Base-by-base conservation (phyloP, 2,329 filamentous ascomycete genomes). In the Mariannaea sp. region DNA sequence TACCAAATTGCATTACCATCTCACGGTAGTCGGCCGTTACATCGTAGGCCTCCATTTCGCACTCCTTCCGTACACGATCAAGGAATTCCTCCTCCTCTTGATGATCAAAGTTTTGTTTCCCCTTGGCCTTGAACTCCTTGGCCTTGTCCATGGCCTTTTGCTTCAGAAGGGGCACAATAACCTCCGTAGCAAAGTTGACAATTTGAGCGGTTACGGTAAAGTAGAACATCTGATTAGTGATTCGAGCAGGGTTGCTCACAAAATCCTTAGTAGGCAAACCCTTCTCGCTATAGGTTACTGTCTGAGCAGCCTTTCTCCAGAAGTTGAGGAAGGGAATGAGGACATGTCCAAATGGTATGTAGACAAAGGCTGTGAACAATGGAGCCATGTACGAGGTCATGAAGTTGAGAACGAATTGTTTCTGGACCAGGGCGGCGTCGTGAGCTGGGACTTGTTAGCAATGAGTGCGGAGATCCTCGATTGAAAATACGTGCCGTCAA, bases 321-420 rank as follows among this genome's bases (percentile, higher is more conserved):
- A 97, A 76, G 63, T 96, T 86, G 4, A 99, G 83, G 68, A 95
- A 89, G 0, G 94, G 93, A 0, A 94, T 85, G 9, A 99, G 83
- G 39, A 91, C 73, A 55, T 86, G 84, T 12, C 90, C 93, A 65
- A 97, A 97, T 0, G 93, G 93, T 16, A 96, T 90, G 66, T 97
- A 97, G 58, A 97, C 85, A 64, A 97, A 97, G 0, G 92, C 90
- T 0, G 92, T 97, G 14, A 97, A 81, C 68, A 96, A 87, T n/a
- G 95, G 87, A 1, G 91, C 89, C 46, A 96, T 85, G 70, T 97
- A 97, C 0, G 92, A 96, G 5, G 92, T 96, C 73, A 97, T 93
- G 73, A 97, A 96, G 76, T 97, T 96, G 67, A 97, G 83, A 12
- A 97, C 86, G 67, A 99, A 97, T 27, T 96, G 88, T 77, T 99